Evolutionary conservation across 306 rosid genomes (phyloP).

Genomic region (Biancaea sappan): DNA sequence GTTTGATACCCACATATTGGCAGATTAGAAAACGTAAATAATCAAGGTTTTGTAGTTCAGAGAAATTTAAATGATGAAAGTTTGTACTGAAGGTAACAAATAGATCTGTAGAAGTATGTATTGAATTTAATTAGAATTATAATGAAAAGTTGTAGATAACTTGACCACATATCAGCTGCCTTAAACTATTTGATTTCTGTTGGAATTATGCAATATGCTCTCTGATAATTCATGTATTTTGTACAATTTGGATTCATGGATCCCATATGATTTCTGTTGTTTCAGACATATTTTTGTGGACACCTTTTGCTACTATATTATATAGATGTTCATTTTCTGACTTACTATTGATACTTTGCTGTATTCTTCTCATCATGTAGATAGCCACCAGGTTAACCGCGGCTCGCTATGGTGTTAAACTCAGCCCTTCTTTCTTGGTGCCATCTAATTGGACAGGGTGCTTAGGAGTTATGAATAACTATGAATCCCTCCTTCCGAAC

Average conservation of each 20-base stretch:
- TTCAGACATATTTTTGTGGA: neutral
- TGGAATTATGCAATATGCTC: no score
- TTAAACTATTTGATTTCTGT: neutral
- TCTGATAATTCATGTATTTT: neutral
- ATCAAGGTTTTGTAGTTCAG: neutral
- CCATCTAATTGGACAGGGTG: constrained; percentile 97
- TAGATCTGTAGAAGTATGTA: neutral
- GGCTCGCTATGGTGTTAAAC: constrained; percentile 82
- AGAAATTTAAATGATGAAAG: neutral
- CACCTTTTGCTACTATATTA: neutral
- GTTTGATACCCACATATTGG: neutral
- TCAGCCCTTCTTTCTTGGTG: constrained; percentile 91
- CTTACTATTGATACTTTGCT: constrained; percentile 14
- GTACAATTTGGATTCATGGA: neutral
- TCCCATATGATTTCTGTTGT: neutral
- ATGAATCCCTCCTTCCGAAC: constrained; percentile 83
- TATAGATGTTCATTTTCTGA: neutral
- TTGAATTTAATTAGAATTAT: neutral
- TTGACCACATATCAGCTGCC: neutral
- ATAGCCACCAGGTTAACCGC: constrained; percentile 86
- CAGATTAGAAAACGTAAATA: neutral
- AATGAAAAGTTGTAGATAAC: neutral
- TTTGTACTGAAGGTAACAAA: neutral
- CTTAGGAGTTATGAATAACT: constrained; percentile 91
- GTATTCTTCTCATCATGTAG: constrained; percentile 48